A percentile compares a stretch with the other conserved stretches of the same genome.
Evolutionary conservation across 495 filamentous ascomycete genomes (phyloP).

Genomic region (Neurospora pannonica): DNA sequence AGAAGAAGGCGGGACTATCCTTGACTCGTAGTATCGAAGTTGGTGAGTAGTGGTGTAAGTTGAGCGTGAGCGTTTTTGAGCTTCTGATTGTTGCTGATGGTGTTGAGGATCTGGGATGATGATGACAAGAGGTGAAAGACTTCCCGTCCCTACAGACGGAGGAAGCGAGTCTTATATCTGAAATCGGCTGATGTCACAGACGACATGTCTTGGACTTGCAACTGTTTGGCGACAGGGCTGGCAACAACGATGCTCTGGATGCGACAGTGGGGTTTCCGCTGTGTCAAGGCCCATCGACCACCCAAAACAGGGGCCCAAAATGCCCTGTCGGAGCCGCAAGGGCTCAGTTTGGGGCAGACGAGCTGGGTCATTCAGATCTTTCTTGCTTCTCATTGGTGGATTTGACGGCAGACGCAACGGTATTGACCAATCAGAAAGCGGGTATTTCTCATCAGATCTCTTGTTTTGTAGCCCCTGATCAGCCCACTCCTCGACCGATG

Average conservation of each 20-base stretch:
- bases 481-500: neutral
- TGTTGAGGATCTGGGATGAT: neutral
- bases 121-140: neutral
- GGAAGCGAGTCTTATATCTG: neutral
- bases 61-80: neutral
- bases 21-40: neutral
- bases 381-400: conserved; percentile 8
- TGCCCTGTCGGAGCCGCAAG: neutral
- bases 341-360: neutral
- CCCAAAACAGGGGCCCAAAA: neutral
- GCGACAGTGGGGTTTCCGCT: neutral
- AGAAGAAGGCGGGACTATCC: neutral
- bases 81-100: neutral
- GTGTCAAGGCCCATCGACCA: neutral
- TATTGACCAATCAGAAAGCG: conserved; percentile 9
- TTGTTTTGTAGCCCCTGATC: neutral
- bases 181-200: neutral
- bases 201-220: neutral
- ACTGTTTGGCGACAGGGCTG: neutral
- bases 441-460: conserved; percentile 20
- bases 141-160: neutral
- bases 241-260: neutral
- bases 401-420: neutral
- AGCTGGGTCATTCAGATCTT: neutral
- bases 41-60: neutral